A percentile compares a stretch with the other conserved stretches of the same genome.
Conservation (phyloP, 345 rosid genomes). For the Moricandia arvensis region DNA sequence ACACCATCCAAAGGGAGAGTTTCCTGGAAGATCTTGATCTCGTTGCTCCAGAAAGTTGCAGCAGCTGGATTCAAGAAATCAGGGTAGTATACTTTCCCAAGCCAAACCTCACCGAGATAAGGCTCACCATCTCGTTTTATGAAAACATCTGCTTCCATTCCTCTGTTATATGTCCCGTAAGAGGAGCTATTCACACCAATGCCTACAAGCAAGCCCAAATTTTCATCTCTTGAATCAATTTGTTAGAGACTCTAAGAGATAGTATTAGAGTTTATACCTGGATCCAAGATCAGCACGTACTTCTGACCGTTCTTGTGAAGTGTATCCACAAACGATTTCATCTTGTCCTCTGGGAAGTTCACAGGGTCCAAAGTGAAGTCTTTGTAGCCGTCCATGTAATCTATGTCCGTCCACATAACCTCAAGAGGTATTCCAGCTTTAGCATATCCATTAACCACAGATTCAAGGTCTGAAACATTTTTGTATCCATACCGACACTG, state of each 20-base stretch:
- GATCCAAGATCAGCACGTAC: constrained; percentile 64
- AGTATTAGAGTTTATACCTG: constrained; percentile 43
- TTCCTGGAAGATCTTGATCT: constrained; percentile 53
- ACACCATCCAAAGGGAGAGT: constrained; percentile 59
- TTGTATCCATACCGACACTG: constrained; percentile 71
- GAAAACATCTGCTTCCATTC: constrained; percentile 58
- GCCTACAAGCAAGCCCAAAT: constrained; percentile 38
- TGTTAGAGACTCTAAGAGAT: background rate
- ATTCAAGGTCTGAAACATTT: constrained; percentile 55
- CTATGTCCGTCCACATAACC: constrained; percentile 83
- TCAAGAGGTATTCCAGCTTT: constrained; percentile 70
- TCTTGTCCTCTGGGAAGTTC: constrained; percentile 51
- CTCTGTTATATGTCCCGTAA: constrained; percentile 57
- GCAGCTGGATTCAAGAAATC: constrained; percentile 60
- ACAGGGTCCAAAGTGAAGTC: constrained; percentile 71
- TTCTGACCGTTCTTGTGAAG: constrained; percentile 68
- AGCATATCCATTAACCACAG: constrained; percentile 63
- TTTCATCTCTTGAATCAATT: background rate
- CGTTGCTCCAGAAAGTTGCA: constrained; percentile 51
- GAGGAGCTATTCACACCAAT: constrained; percentile 49
- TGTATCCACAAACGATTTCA: constrained; percentile 45
- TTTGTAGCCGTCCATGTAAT: constrained; percentile 70
- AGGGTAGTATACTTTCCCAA: constrained; percentile 64
- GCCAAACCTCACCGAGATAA: constrained; percentile 71
- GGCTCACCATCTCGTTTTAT: constrained; percentile 56